Evolutionary conservation across 148 eudicot genomes (phyloP).

Genomic region (Mesembryanthemum crystallinum): DNA sequence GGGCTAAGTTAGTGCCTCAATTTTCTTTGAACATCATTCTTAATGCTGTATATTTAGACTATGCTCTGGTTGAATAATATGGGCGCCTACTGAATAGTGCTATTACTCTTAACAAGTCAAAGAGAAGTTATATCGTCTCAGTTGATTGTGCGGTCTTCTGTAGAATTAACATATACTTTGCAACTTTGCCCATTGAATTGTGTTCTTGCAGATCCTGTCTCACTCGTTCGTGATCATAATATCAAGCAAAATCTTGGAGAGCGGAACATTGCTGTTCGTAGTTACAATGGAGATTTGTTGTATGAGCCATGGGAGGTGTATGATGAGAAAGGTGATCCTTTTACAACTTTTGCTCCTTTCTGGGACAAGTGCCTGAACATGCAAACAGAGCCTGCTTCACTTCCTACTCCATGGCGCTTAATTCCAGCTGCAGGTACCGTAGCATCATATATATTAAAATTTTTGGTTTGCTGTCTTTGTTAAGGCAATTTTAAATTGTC

Average conservation of each 20-base stretch:
- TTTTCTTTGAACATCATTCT: neutral
- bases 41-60: neutral
- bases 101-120: no score
- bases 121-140: neutral
- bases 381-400: constrained; percentile 57
- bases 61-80: neutral
- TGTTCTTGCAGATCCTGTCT: constrained; percentile 76
- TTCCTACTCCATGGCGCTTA: constrained; percentile 74
- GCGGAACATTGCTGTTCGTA: constrained; percentile 57
- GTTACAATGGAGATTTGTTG: constrained; percentile 82
- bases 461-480: neutral
- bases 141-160: neutral
- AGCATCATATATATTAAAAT: constrained; percentile 15
- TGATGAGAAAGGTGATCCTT: constrained; percentile 70
- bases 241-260: constrained; percentile 74
- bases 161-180: neutral
- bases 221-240: constrained; percentile 90
- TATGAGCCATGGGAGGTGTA: constrained; percentile 95
- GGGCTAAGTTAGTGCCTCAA: neutral
- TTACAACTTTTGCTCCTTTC: constrained; percentile 66
- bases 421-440: constrained; percentile 52
- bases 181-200: neutral
- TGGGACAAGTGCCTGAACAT: constrained; percentile 75
- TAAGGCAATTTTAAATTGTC: neutral
- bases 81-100: no score